These are phyloP conservation scores for Neoascochyta sp. DNA, from an alignment of 2,329 filamentous ascomycete species.

Conservation along the genomic window DNA sequence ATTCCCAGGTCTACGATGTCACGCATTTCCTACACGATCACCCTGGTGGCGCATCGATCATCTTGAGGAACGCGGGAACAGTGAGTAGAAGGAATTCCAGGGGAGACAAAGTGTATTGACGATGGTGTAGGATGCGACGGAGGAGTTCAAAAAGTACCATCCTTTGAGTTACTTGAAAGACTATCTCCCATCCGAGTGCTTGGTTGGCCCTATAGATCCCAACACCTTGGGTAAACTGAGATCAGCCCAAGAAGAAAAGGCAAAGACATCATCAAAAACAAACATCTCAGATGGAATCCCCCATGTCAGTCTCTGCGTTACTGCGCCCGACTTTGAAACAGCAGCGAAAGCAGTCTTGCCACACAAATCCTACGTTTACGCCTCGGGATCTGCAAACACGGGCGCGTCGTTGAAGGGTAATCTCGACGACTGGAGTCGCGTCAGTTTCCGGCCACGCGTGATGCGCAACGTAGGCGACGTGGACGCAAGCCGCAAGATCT, in stretches of 20 bases:
- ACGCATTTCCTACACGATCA: conserved; percentile 60
- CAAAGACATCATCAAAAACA: conserved; percentile 14
- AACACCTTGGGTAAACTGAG: conserved; percentile 30
- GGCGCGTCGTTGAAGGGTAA: conserved; percentile 31
- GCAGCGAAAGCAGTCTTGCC: conserved; percentile 32
- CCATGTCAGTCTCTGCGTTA: conserved; percentile 30
- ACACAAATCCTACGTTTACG: conserved; percentile 34
- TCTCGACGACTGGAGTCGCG: conserved; percentile 33
- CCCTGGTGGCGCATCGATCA: conserved; percentile 54
- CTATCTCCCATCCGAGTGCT: conserved; percentile 23
- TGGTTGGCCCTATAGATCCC: conserved; percentile 30
- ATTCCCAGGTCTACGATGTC: conserved; percentile 64
- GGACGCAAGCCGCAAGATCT: conserved; percentile 28
- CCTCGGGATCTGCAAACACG: conserved; percentile 34
- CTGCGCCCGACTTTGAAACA: conserved; percentile 31
- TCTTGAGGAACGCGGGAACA: conserved; percentile 44
- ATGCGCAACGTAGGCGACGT: conserved; percentile 36
- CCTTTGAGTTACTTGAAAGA: conserved; percentile 29
- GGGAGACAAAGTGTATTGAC: conserved; percentile 6
- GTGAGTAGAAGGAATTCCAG: conserved; percentile 17
- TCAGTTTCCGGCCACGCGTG: conserved; percentile 36
- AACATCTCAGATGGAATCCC: conserved; percentile 23
- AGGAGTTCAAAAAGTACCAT: conserved; percentile 36
- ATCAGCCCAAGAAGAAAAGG: conserved; percentile 18
- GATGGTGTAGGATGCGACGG: conserved; percentile 28